Evolutionary conservation across 2,329 filamentous ascomycete genomes (phyloP), one percentile per base, ranked within the genome.

Genomic region (Phyllosticta citrichinensis): DNA sequence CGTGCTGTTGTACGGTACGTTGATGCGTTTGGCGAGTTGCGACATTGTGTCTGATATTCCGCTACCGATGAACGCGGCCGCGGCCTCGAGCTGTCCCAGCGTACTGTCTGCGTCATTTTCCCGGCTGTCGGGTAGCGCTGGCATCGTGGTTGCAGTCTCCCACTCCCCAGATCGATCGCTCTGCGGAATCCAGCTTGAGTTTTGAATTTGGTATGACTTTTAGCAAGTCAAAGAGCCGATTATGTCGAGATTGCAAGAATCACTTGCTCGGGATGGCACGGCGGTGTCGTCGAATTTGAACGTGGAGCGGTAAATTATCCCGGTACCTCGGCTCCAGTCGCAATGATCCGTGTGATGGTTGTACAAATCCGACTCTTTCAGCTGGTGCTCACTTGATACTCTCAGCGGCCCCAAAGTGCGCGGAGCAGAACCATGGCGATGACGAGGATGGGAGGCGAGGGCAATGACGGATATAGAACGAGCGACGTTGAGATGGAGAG

Each of bases 1-100:
- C 56, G 77, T 81, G 62, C 73, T 77, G 66, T 80, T 83, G 66
- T 77, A 77, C 5, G 81, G 80, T 63, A 86, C 80, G 68, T 81
- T 77, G 63, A 86, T 79, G 62, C 83, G 78, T 67, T 69, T 68
- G 24, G 70, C 64, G 57, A 75, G 66, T 17, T 67, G 66, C 33
- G 70, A 68, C 54, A 71, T 63, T 30, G 65, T 57, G 20, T 68
- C 66, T 19, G 61, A 24, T 19, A 57, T 12, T 10, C 52, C 54
- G 27, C 58, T 51, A 11, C 51, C 27, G 20, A 56, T 33, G 9
- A 62, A 14, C 8, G 30, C 50, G 19, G 58, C 62, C 33, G 54
- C 55, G 24, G 62, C 50, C 22, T 30, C 55, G 2, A 61, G 40
- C 52, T 55, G 54, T 30, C 58, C 62, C 11, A 62, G 55, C 19